Base-by-base conservation (phyloP, 352 stramenopile genomes). In the Phytophthora pinifolia region DNA sequence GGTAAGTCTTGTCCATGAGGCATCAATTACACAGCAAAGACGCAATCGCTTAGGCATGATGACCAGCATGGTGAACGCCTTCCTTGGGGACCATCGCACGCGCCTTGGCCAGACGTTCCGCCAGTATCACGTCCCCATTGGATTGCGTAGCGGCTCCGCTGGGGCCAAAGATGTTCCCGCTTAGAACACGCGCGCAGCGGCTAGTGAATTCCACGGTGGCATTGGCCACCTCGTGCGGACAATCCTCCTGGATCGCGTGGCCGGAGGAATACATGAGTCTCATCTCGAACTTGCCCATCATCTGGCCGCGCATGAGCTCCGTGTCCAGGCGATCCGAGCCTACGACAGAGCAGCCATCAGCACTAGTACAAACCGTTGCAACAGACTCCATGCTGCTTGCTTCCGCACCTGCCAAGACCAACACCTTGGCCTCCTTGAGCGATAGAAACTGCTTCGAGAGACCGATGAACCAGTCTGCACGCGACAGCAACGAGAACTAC, bases 231-330 rank as follows among this genome's bases (percentile, higher is more conserved):
- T 92, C 79, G 17, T 88, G 73, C 2, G 85, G 85, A 46, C 79
- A 91, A 52, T 96, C 83, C 65, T 96, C 86, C 62, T 96, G 86
- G 47, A 96, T 93, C 41, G 83, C 82, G 48, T 96, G 86, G n/a
- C 86, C 87, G n/a, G 79, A 81, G 39, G 83, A 88, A 54, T 95
- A 94, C 52, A 95, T 80, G 30, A 95, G 59, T 20, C 81, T 70
- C 44, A 96, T 75, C 59, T 96, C 84, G 34, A 96, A 96, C 58
- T 96, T 96, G 31, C 88, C 87, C 80, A 94, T 92, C 88, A 96
- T 96, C 61, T 96, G 88, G 6, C 76, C 88, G 9, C 86, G 81
- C 68, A 89, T 89, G 30, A 96, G 69, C 15, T 86, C 66, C n/a
- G 86, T 96, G 59, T 96, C 88, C 3, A 96, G 65, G 7, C 88